Percentiles rank a stretch among this genome's conserved stretches.
These are phyloP conservation scores for Batrachochytrium dendrobatidis DNA, from an alignment of 371 early-diverging fungal genomes.

Conservation along the genomic window DNA sequence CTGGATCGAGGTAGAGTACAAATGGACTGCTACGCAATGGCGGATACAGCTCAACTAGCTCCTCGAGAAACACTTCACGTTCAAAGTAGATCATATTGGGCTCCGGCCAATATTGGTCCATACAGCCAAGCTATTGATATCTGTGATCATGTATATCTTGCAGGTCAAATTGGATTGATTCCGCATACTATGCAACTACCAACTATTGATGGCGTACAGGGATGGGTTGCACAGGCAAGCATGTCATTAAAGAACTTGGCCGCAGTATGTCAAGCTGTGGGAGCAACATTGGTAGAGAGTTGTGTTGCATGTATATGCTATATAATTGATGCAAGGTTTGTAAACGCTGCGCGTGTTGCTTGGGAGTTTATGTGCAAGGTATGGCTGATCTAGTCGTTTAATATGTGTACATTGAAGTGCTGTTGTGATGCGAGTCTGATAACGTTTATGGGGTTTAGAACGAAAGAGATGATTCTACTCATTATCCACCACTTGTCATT, in stretches of 20 bases:
- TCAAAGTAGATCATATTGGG: conserved; percentile 78
- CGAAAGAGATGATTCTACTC: conserved; percentile 14
- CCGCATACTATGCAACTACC: conserved; percentile 56
- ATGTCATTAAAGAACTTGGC: conserved; percentile 15
- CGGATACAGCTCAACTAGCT: background rate
- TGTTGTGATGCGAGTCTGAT: background rate
- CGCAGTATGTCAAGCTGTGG: conserved; percentile 18
- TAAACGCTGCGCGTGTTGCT: conserved; percentile 7
- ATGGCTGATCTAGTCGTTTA: background rate
- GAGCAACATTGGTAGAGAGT: conserved; percentile 10
- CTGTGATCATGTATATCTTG: conserved; percentile 52
- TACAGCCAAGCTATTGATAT: conserved; percentile 28
- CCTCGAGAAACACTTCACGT: conserved; percentile 59
- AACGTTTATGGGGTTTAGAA: background rate
- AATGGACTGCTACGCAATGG: conserved; percentile 52
- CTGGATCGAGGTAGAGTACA: conserved; percentile 35
- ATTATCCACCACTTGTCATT: conserved; percentile 36
- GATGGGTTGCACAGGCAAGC: conserved; percentile 7
- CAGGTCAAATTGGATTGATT: conserved; percentile 71
- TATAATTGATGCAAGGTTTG: conserved; percentile 8
- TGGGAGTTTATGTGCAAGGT: conserved; percentile 9
- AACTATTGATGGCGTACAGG: background rate
- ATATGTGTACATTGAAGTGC: background rate
- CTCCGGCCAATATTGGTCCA: conserved; percentile 15
- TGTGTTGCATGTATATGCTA: conserved; percentile 23